Conservation (phyloP, 306 rosid genomes). For the Datisca glomerata region DNA sequence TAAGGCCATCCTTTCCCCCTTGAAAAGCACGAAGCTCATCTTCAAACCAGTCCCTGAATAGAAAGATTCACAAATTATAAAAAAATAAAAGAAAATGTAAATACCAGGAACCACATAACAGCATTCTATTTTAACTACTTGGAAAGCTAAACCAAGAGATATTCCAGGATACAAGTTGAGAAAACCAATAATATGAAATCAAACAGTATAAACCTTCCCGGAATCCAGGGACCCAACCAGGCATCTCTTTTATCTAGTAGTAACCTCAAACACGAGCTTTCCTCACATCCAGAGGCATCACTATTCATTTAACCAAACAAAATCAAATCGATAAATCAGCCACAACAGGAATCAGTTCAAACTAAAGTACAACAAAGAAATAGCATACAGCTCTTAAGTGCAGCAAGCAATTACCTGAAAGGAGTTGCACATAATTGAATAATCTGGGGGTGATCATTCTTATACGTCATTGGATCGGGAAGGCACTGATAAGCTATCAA, state of each 20-base stretch:
- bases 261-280: slow-evolving; percentile 90
- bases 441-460: slow-evolving; percentile 65
- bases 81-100: background rate
- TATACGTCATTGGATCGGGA: slow-evolving; percentile 72
- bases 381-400: background rate
- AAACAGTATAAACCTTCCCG: slow-evolving; percentile 60
- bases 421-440: slow-evolving; percentile 81
- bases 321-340: slow-evolving; percentile 22
- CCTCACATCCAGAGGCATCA: slow-evolving; percentile 73
- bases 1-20: slow-evolving; percentile 86
- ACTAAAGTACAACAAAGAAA: slow-evolving; percentile 7
- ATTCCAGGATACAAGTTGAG: too few species aligned
- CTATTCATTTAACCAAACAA: slow-evolving; percentile 29
- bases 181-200: too few species aligned
- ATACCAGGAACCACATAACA: too few species aligned
- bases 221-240: slow-evolving; percentile 99
- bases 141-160: too few species aligned
- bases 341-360: slow-evolving; percentile 10
- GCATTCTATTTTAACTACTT: too few species aligned
- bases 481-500: slow-evolving; percentile 82
- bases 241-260: slow-evolving; percentile 94
- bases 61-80: slow-evolving; percentile 7
- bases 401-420: slow-evolving; percentile 48
- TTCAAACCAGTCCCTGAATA: slow-evolving; percentile 89
- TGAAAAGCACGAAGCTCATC: slow-evolving; percentile 97